Percentiles rank a stretch among this genome's conserved stretches.
Evolutionary conservation across 495 filamentous ascomycete species (phyloP).

Genomic region (Penicilliopsis zonata): DNA sequence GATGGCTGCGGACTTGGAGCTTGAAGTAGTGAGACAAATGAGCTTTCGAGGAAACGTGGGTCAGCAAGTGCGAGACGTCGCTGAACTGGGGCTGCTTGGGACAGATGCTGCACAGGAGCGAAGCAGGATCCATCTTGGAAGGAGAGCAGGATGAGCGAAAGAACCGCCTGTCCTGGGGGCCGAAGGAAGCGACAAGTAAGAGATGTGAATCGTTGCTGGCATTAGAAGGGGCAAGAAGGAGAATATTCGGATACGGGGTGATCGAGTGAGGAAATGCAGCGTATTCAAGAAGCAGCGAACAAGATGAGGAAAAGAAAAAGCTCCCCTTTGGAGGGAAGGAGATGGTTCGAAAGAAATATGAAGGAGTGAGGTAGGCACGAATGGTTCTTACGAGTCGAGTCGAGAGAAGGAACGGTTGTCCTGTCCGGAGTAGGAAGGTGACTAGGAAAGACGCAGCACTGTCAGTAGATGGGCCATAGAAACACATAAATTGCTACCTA

Average conservation of each 20-base stretch:
- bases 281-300: constrained; percentile 3
- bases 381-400: too few relatives aligned
- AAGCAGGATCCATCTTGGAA: constrained; percentile 38
- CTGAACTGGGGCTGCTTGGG: constrained; percentile 67
- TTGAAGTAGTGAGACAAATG: constrained; percentile 70
- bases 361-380: too few relatives aligned
- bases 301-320: background rate
- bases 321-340: too few relatives aligned
- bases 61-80: constrained; percentile 79
- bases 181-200: constrained; percentile 20
- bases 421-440: constrained; percentile 2
- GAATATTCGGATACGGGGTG: background rate
- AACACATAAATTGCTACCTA: too few relatives aligned
- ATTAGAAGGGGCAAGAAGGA: constrained; percentile 7
- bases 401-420: too few relatives aligned
- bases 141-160: constrained; percentile 1
- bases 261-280: constrained; percentile 1
- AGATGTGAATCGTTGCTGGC: constrained; percentile 8
- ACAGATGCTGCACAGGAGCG: constrained; percentile 69
- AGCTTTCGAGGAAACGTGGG: constrained; percentile 75
- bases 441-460: background rate
- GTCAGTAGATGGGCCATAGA: background rate
- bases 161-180: constrained; percentile 1
- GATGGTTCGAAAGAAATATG: too few relatives aligned
- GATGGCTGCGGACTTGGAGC: constrained; percentile 48